Base-by-base conservation (phyloP, 257 asterid genomes). In the Solanum appendiculatum region DNA sequence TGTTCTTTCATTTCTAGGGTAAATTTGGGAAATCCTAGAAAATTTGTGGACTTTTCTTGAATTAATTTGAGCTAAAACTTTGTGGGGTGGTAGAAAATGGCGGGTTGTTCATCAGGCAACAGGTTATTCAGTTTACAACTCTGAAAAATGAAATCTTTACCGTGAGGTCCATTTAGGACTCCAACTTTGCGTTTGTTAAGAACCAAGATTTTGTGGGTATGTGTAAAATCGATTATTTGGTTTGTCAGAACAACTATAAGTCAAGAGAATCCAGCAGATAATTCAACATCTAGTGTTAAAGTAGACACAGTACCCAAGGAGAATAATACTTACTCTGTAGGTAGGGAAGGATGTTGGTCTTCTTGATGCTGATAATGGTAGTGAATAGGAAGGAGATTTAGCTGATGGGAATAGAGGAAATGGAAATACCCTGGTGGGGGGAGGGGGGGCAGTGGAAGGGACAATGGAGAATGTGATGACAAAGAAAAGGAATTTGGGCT, bases 401-500 rank as follows among this genome's bases (percentile, higher is more conserved):
- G 37, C 48, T 27, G 90, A 60, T 74, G 96, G 92, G 44, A 72
- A 85, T 73, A 94, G 95, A 13, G 98, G 98, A 42, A 91, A 93
- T 87, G 98, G 85, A 92, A 88, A 3, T 88, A 60, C 58, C 20
- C 87, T 0, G 92, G 94, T 44, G 93, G 95, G 0, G 93, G 93
- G 0, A 93, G 87, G 0, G 84, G 72, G 0, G 88, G 92, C 7
- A 95, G 92, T 0, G 92, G 88, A 21, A 87, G 91, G 40, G 92
- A 88, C 83, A 87, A 89, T 75, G 93, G 83, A 3, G 94, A 86
- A 7, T 94, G 89, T 86, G 97, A 93, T 33, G 84, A 89, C 25
- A 98, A 94, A 74, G 98, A 93, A 64, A 90, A 91, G 80, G 98
- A 95, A 87, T 94, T 95, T 84, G 99, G 98, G 83, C n/a, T n/a